phyloP scores from a whole-genome alignment of 306 rosid genomes.

The Gastrolobium bilobum region DNA sequence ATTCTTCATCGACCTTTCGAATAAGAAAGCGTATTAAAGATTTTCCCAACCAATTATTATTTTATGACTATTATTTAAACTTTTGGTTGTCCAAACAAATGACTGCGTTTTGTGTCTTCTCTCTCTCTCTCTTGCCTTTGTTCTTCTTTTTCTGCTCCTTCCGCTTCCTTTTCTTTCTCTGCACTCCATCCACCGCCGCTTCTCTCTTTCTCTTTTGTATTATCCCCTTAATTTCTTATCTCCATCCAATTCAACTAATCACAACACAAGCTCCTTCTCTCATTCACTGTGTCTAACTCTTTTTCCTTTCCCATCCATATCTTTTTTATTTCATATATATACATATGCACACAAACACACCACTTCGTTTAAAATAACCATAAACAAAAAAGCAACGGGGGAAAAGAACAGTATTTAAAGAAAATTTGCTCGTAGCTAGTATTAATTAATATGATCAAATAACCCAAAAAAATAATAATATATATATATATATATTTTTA shows the following conservation, averaged over 20 bases:
- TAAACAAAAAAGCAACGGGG: slow-evolving; percentile 55
- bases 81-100: slow-evolving; percentile 57
- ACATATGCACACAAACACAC: not conserved
- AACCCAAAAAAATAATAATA: slow-evolving; percentile 24
- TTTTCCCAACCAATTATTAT: slow-evolving; percentile 50
- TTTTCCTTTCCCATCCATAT: not conserved
- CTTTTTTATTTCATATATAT: slow-evolving; percentile 1
- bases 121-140: not conserved
- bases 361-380: slow-evolving; percentile 64
- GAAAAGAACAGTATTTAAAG: slow-evolving; percentile 43
- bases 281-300: not conserved
- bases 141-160: not conserved
- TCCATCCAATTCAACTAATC: slow-evolving; percentile 15
- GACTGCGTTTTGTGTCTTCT: slow-evolving; percentile 63
- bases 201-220: slow-evolving; percentile 6
- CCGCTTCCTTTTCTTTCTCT: slow-evolving; percentile 58
- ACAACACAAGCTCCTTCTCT: not conserved
- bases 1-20: slow-evolving; percentile 33
- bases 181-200: slow-evolving; percentile 53
- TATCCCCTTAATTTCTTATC: not conserved
- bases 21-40: slow-evolving; percentile 47
- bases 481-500: not conserved
- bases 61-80: slow-evolving; percentile 52
- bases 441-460: slow-evolving; percentile 32
- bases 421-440: slow-evolving; percentile 30